Base-by-base conservation (phyloP, 106 monocot species). In the Dioscorea zingiberensis region DNA sequence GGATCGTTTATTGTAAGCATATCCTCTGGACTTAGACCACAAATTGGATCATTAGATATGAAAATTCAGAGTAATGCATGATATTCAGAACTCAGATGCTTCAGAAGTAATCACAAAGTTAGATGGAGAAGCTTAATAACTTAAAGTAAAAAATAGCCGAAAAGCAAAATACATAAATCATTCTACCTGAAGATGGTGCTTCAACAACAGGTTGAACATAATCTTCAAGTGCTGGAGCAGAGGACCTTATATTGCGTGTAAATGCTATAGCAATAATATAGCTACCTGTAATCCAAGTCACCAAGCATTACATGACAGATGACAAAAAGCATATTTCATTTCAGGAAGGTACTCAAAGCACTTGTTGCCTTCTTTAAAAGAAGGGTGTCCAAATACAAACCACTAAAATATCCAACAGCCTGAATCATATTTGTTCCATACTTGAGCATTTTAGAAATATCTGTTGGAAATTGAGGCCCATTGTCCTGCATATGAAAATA, bases 381-480 rank as follows among this genome's bases (percentile, higher is more conserved):
- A 44, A n/a, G n/a, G n/a, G n/a, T n/a, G 62, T 21, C 1, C 29
- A 58, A 13, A 13, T 8, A 46, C 81, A 74, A 86, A 97, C 97
- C 84, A 61, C 29, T 68, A 82, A 93, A 98, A 75, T 70, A 76
- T 58, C 98, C 98, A 67, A 79, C 45, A 51, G 81, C 75, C 71
- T 98, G 98, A 62, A 98, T 80, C 53, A 98, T 77, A 73, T 98
- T 98, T 30, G 84, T 82, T 23, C 92, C 98, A 67, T 78, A 85
- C 66, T 89, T 98, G 61, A 92, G 84, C 85, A 92, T 77, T 74
- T 72, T 93, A 44, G 98, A 88, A 48, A 98, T 93, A 83, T 93
- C 88, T 24, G 93, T 84, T 49, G 92, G 98, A 56, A 84, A 74
- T 67, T 93, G 98, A 76, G 98, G 93, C 28, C 89, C 98, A 58